A percentile compares a stretch with the other conserved stretches of the same genome.
These are phyloP conservation scores for Erucastrum elatum DNA, from an alignment of 345 rosid genomes.

Conservation along the genomic window DNA sequence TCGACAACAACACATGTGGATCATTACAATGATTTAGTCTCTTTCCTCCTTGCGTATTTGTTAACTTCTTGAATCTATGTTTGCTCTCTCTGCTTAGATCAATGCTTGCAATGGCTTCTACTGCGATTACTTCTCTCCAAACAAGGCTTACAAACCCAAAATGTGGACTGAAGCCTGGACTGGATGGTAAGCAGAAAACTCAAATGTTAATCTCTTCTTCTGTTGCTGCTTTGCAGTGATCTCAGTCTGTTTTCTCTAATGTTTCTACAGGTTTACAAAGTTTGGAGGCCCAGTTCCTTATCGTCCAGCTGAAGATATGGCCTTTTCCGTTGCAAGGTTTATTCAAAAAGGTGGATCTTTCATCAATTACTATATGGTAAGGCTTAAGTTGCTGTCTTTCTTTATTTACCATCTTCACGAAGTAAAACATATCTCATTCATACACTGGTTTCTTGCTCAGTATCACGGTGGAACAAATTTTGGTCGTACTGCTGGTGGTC, in stretches of 20 bases:
- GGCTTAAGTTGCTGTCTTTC: slow-evolving; percentile 8
- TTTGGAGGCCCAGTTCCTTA: slow-evolving; percentile 95
- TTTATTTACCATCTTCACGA: no score
- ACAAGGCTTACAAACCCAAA: slow-evolving; percentile 93
- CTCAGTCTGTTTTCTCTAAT: slow-evolving; percentile 3
- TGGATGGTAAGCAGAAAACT: slow-evolving; percentile 69
- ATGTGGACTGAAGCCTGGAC: slow-evolving; percentile 99
- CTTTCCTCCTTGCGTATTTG: slow-evolving; percentile 9
- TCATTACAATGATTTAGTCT: slow-evolving; percentile 3
- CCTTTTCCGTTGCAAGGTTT: slow-evolving; percentile 92
- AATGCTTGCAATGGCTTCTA: slow-evolving; percentile 98
- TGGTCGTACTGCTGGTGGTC: slow-evolving; percentile 99
- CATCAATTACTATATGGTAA: slow-evolving; percentile 95
- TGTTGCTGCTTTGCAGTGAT: not conserved
- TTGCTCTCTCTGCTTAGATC: slow-evolving; percentile 50
- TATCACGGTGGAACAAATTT: slow-evolving; percentile 99
- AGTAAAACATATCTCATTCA: no score
- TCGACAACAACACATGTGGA: slow-evolving; percentile 28
- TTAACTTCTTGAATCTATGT: slow-evolving; percentile 16
- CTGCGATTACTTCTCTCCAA: slow-evolving; percentile 94
- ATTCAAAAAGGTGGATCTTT: slow-evolving; percentile 97
- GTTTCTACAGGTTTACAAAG: slow-evolving; percentile 72
- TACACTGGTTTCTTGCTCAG: slow-evolving; percentile 40
- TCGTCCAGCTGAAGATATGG: slow-evolving; percentile 95
- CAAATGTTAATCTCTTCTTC: not conserved